Evolutionary conservation across 116 monocot species (phyloP).

Genomic region (Trichopus zeylanicus): DNA sequence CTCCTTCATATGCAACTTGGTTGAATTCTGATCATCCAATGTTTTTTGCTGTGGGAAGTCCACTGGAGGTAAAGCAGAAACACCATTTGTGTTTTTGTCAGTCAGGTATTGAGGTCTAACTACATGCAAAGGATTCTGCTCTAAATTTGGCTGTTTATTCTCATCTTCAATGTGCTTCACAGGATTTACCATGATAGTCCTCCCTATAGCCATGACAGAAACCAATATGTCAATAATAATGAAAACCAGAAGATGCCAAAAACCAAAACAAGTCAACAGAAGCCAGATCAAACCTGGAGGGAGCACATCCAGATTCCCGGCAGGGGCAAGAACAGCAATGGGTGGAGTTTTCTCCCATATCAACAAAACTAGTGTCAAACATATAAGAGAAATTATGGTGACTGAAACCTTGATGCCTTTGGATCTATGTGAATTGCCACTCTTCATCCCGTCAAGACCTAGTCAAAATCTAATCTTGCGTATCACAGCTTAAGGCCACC

Average conservation of each 20-base stretch:
- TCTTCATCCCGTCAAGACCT: no score
- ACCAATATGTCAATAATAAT: not conserved
- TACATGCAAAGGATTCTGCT: not conserved
- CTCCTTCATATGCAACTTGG: not conserved
- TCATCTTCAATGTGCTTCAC: not conserved
- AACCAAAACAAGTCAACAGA: not conserved
- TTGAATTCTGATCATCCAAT: not conserved
- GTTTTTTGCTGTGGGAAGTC: not conserved
- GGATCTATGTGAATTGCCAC: not conserved
- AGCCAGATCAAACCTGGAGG: slow-evolving; percentile 30
- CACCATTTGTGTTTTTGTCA: not conserved
- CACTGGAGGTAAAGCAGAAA: not conserved
- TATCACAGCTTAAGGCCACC: no score
- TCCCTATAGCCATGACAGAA: not conserved
- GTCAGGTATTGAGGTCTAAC: not conserved
- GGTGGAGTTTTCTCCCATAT: slow-evolving; percentile 40
- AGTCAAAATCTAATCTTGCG: no score
- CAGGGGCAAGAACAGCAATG: slow-evolving; percentile 5
- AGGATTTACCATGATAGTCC: not conserved
- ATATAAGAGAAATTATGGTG: slow-evolving; percentile 25
- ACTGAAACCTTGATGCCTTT: slow-evolving; percentile 14
- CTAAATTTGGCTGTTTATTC: not conserved
- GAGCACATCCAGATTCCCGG: slow-evolving; percentile 1
- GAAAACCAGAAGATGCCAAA: not conserved
- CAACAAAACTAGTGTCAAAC: slow-evolving; percentile 38